A percentile compares a stretch with the other conserved stretches of the same genome.
Conservation (phyloP, 2,329 filamentous ascomycete species). For the Neopestalotiopsis sp. region DNA sequence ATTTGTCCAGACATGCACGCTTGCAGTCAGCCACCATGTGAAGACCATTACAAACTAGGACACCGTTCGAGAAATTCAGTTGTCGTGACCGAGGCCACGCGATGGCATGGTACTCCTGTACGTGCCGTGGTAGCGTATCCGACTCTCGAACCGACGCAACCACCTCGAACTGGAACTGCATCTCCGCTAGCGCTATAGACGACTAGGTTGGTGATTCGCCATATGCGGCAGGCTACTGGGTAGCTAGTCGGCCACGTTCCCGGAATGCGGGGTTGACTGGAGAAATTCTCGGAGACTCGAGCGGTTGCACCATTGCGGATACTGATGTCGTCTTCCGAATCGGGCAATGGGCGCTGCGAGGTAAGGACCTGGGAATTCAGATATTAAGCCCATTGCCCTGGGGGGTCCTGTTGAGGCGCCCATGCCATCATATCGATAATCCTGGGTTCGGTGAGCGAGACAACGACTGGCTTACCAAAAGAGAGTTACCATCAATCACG, state of each 20-base stretch:
- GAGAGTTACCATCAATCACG: constrained; percentile 16
- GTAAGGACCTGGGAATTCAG: background rate
- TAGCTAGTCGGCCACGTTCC: constrained; percentile 6
- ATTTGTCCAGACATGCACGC: background rate
- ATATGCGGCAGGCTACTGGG: background rate
- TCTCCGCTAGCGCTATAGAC: constrained; percentile 18
- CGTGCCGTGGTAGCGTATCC: constrained; percentile 7
- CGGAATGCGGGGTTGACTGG: constrained; percentile 18
- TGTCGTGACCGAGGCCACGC: background rate
- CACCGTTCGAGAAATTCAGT: background rate
- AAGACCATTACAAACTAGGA: background rate
- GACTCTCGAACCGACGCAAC: background rate
- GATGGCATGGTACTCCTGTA: background rate
- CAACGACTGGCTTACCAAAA: constrained; percentile 18
- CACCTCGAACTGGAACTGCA: constrained; percentile 9
- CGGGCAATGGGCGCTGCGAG: background rate
- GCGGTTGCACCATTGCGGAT: constrained; percentile 20
- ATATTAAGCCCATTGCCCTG: constrained; percentile 10
- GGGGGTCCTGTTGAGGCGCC: background rate
- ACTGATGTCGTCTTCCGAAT: constrained; percentile 19
- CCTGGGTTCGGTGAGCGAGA: background rate
- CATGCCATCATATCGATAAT: background rate
- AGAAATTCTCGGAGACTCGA: constrained; percentile 22
- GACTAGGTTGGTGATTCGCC: constrained; percentile 16
- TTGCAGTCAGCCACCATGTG: background rate